Evolutionary conservation across 305 asterid species (phyloP).

Genomic region (Galium porrigens): DNA sequence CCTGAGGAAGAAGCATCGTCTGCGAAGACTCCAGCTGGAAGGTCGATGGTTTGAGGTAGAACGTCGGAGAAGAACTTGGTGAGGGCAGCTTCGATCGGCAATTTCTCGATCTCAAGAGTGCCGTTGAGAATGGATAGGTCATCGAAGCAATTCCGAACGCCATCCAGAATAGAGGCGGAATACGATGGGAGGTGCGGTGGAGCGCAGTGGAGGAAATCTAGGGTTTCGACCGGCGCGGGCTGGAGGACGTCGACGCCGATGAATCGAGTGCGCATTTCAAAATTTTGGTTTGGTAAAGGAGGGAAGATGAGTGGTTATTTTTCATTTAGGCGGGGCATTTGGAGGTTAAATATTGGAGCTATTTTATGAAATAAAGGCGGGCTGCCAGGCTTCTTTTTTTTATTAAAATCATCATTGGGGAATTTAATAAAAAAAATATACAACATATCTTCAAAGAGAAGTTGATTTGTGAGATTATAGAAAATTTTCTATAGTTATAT

Average conservation of each 20-base stretch:
- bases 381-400: neutral
- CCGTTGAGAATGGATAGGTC: slow-evolving; percentile 27
- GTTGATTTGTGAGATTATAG: no score
- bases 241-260: slow-evolving; percentile 31
- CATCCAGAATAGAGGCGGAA: slow-evolving; percentile 13
- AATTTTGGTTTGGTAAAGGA: neutral
- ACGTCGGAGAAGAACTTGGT: slow-evolving; percentile 55
- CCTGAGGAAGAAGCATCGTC: slow-evolving; percentile 13
- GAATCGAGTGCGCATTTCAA: slow-evolving; percentile 79
- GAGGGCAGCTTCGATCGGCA: slow-evolving; percentile 56
- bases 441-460: no score
- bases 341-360: neutral
- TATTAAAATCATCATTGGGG: no score
- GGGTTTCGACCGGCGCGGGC: slow-evolving; percentile 26
- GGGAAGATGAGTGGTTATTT: neutral
- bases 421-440: no score
- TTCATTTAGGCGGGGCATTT: neutral
- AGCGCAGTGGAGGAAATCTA: slow-evolving; percentile 45
- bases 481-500: no score
- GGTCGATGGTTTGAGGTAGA: slow-evolving; percentile 41
- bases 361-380: neutral
- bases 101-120: slow-evolving; percentile 31
- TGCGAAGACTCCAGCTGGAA: slow-evolving; percentile 16
- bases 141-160: slow-evolving; percentile 24
- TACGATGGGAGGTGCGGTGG: slow-evolving; percentile 38